These are phyloP conservation scores for Prinsepia uniflora DNA, from an alignment of 306 rosid genomes.

Conservation along the genomic window DNA sequence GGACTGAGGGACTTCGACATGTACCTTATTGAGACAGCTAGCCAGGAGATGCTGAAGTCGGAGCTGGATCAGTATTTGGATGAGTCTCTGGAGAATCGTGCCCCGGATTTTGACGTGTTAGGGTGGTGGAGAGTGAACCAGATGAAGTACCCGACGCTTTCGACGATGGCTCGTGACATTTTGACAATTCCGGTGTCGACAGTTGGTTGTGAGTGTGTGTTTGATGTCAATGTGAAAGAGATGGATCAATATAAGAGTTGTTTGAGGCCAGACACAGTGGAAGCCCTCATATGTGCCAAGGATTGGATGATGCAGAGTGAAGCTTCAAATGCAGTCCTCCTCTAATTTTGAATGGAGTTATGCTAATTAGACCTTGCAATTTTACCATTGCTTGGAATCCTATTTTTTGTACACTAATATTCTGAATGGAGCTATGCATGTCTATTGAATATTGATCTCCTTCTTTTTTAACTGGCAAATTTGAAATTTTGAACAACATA, in stretches of 20 bases:
- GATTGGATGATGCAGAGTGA: slow-evolving; percentile 60
- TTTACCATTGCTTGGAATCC: no score
- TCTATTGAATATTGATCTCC: no score
- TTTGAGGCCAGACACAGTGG: slow-evolving; percentile 78
- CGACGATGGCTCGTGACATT: slow-evolving; percentile 92
- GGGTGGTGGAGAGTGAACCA: slow-evolving; percentile 97
- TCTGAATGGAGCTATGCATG: no score
- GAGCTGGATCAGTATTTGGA: slow-evolving; percentile 91
- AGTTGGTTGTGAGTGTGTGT: slow-evolving; percentile 52
- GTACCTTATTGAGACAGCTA: slow-evolving; percentile 89
- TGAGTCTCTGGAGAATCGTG: slow-evolving; percentile 77
- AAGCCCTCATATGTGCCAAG: slow-evolving; percentile 87
- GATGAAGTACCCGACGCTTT: slow-evolving; percentile 89
- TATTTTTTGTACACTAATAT: no score
- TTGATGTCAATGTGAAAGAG: slow-evolving; percentile 49
- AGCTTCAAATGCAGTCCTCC: no score
- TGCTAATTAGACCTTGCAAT: no score
- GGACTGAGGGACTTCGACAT: slow-evolving; percentile 88
- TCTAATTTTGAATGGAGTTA: no score
- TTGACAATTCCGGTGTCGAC: slow-evolving; percentile 65
- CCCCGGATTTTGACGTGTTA: slow-evolving; percentile 73
- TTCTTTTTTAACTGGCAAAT: no score
- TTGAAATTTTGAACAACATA: no score
- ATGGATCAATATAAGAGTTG: slow-evolving; percentile 77
- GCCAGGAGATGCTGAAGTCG: slow-evolving; percentile 71